Base-by-base conservation (phyloP, 2,329 filamentous ascomycete genomes). In the Sphaerostilbella broomeana region DNA sequence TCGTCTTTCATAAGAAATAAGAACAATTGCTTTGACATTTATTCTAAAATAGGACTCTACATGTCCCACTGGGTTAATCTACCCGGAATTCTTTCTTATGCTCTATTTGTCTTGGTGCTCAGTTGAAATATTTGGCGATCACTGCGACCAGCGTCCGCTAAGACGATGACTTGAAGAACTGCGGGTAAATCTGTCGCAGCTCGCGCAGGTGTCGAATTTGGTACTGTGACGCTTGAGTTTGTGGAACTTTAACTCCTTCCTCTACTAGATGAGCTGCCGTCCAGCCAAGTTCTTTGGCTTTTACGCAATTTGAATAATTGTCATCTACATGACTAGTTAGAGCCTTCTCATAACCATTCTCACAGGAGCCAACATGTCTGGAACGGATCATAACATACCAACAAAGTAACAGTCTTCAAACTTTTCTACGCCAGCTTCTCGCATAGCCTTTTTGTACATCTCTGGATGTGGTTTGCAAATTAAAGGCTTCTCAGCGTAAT, bases 361-460 rank as follows among this genome's bases (percentile, higher is more conserved):
- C 18, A 3, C 5, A 2, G 13, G 6, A 5, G 4, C 16, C 3
- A 10, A 4, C 15, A 19, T 3, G 16, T 11, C 4, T 12, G 17
- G 15, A 84, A 55, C n/a, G n/a, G n/a, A n/a, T n/a, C n/a, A n/a
- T n/a, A n/a, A n/a, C n/a, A n/a, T 67, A 92, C 87, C 88, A 50
- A 98, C 87, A 60, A 95, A 98, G 58, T 84, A 98, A 62, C 90
- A 97, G 44, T 87, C 75, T 29, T 82, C 73, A 9, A 69, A 67
- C 24, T 75, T 71, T 11, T 75, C 71, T 2, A 84, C 77, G 0
- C 81, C 84, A 0, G 90, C 88, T 52, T 97, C 84, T 32, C 62
- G 69, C 84, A 97, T 95, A 5, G 86, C 92, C 64, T 92, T 95
- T 25, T 75, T 75, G 58, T 80, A 98, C 83, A 94, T 92, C 36